phyloP scores from a whole-genome alignment of 2,329 filamentous ascomycete species.

The Colletotrichum filicis region DNA sequence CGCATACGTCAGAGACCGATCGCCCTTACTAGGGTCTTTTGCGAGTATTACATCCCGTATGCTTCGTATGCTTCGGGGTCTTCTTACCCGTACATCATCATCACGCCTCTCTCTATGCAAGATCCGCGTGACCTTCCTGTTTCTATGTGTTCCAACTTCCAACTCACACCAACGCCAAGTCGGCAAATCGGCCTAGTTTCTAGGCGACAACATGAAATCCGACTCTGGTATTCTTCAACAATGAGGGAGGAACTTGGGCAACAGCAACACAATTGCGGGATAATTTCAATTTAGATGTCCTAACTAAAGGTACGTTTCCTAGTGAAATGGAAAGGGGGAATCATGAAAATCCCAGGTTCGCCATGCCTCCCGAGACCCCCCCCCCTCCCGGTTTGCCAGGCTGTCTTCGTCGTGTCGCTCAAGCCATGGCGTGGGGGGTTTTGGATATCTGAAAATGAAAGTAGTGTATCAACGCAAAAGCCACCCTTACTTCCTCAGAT shows the following conservation, averaged over 20 bases:
- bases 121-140: background rate
- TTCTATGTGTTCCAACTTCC: background rate
- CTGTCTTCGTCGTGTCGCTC: constrained; percentile 10
- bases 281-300: constrained; percentile 26
- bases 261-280: background rate
- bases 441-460: constrained; percentile 36
- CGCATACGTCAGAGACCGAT: background rate
- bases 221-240: no score
- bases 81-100: background rate
- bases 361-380: constrained; percentile 27
- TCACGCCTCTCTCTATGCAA: background rate
- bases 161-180: background rate
- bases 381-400: background rate
- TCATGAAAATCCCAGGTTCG: constrained; percentile 22
- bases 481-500: background rate
- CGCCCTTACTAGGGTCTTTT: background rate
- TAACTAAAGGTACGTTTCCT: constrained; percentile 26
- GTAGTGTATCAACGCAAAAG: constrained; percentile 11
- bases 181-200: background rate
- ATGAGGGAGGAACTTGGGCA: no score
- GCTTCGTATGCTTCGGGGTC: background rate
- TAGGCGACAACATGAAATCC: no score
- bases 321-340: constrained; percentile 27
- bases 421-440: constrained; percentile 10
- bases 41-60: background rate